phyloP scores from a whole-genome alignment of 768 basidiomycete genomes.

The Pleurotus tuber-regium region DNA sequence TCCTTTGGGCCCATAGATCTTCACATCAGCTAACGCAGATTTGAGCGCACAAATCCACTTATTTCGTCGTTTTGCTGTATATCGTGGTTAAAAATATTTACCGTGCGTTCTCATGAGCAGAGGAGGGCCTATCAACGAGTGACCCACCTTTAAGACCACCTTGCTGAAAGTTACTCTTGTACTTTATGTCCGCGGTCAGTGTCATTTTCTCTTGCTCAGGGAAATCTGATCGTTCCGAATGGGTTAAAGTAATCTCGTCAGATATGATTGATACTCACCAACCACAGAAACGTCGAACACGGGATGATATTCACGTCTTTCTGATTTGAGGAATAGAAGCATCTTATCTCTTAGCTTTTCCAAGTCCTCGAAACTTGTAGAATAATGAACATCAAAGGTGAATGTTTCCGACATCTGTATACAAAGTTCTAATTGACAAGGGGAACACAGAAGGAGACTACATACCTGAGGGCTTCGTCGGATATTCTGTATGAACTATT shows the following conservation, averaged over 20 bases:
- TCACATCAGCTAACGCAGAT: constrained; percentile 59
- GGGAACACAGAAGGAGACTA: constrained; percentile 1
- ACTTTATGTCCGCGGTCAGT: constrained; percentile 79
- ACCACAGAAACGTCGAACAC: constrained; percentile 71
- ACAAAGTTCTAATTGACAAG: not conserved
- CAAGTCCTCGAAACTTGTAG: constrained; percentile 78
- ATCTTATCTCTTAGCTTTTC: constrained; percentile 75
- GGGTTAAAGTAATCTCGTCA: constrained; percentile 11
- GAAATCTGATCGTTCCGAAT: constrained; percentile 68
- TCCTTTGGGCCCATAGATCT: constrained; percentile 67
- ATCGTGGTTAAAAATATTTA: constrained; percentile 12
- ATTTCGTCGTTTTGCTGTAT: constrained; percentile 71
- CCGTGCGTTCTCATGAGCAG: constrained; percentile 8
- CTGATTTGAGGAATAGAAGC: constrained; percentile 69
- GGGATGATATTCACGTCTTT: constrained; percentile 75
- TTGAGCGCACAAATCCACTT: constrained; percentile 93
- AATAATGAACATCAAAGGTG: constrained; percentile 75
- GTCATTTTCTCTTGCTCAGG: constrained; percentile 79
- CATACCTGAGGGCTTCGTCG: constrained; percentile 67
- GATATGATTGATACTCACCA: constrained; percentile 34
- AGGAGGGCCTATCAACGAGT: not conserved
- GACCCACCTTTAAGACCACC: constrained; percentile 61
- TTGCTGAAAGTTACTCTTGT: constrained; percentile 86
- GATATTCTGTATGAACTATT: constrained; percentile 67
- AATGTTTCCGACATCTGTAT: constrained; percentile 75